These are phyloP conservation scores for Sporobolomyces roseus DNA, from an alignment of 768 basidiomycete species.

Conservation along the genomic window DNA sequence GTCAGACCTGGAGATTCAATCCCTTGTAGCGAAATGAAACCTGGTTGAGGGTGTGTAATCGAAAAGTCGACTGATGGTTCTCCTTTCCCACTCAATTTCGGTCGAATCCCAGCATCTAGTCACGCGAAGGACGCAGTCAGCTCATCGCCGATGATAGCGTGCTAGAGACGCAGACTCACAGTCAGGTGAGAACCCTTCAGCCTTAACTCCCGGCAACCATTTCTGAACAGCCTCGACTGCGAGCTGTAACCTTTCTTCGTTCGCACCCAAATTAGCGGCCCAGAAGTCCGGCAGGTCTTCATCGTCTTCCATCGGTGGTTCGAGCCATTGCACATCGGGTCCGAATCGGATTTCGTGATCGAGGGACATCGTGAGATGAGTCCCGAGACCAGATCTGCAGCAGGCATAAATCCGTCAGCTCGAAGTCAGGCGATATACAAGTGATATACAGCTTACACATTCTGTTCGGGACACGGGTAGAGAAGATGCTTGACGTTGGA, in stretches of 20 bases:
- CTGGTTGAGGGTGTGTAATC: constrained; percentile 43
- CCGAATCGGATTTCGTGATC: constrained; percentile 83
- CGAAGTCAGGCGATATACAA: too few relatives aligned
- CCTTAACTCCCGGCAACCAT: constrained; percentile 65
- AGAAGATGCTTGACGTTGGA: constrained; percentile 67
- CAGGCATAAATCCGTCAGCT: neutral
- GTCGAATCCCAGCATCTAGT: constrained; percentile 55
- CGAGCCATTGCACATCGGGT: constrained; percentile 85
- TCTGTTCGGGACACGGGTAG: constrained; percentile 73
- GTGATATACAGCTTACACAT: too few relatives aligned
- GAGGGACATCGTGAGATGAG: constrained; percentile 75
- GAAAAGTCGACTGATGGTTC: constrained; percentile 67
- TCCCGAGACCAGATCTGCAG: constrained; percentile 76
- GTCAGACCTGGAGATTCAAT: constrained; percentile 94
- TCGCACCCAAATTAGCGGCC: constrained; percentile 62
- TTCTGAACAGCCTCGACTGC: constrained; percentile 69
- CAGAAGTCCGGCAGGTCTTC: constrained; percentile 68
- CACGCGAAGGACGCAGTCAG: neutral
- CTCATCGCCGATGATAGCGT: neutral
- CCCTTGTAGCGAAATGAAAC: constrained; percentile 75
- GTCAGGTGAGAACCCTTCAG: constrained; percentile 68
- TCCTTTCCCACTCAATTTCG: constrained; percentile 72
- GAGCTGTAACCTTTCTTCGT: constrained; percentile 57
- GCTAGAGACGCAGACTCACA: too few relatives aligned
- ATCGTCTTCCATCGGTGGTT: constrained; percentile 50